Conservation (phyloP, 331 rosid species). For the Quercus tomentella region DNA sequence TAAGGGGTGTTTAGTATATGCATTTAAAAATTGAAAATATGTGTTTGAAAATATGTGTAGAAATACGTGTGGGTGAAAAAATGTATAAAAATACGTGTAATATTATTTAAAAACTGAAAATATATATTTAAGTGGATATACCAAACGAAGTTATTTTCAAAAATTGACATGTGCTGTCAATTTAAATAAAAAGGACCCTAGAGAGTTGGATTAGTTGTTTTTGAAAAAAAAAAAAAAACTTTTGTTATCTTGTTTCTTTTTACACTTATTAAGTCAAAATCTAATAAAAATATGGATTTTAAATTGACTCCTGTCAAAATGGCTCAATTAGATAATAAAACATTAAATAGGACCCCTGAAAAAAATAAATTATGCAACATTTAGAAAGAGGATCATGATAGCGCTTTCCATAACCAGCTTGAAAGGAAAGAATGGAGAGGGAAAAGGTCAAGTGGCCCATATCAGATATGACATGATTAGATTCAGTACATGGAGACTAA, state of each 20-base stretch:
- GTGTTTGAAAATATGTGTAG: accelerated
- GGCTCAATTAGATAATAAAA: no score
- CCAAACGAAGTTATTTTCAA: no score
- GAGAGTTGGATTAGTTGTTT: no score
- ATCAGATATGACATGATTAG: constrained; percentile 14
- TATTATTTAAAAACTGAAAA: no score
- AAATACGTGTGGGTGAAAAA: accelerated
- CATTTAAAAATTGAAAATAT: no score
- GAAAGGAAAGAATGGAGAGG: background rate
- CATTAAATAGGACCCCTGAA: background rate
- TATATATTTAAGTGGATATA: accelerated
- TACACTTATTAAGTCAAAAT: no score
- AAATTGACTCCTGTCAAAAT: no score
- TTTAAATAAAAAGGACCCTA: no score
- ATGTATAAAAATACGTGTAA: accelerated
- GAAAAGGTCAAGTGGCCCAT: background rate
- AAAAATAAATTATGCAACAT: background rate
- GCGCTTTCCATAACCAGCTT: constrained; percentile 15
- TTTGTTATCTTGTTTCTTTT: no score
- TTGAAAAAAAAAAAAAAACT: no score
- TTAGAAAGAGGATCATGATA: background rate
- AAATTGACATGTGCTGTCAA: no score
- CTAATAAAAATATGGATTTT: no score
- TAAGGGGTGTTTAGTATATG: accelerated
- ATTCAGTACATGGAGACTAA: constrained; percentile 3